A percentile compares a stretch with the other conserved stretches of the same genome.
These are phyloP conservation scores for Fusarium sublunatum DNA, from an alignment of 2,329 filamentous ascomycete genomes.

Conservation along the genomic window DNA sequence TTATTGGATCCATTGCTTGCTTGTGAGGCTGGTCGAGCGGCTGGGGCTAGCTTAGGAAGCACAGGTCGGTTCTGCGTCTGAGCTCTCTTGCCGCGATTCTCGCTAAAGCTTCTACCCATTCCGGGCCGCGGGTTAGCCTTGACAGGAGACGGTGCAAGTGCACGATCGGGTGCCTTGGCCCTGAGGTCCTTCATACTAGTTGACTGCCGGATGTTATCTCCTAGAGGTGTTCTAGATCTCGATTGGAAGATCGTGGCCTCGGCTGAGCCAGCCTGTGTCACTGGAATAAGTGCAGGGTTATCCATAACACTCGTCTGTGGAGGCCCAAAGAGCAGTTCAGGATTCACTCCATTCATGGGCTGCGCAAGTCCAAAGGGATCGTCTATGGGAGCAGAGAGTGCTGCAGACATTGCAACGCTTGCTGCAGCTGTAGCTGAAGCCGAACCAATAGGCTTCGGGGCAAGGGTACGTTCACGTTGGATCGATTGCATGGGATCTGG, in stretches of 20 bases:
- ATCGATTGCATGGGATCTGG: conserved; percentile 53
- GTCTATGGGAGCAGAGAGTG: conserved; percentile 59
- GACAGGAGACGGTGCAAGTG: conserved; percentile 61
- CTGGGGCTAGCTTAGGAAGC: conserved; percentile 62
- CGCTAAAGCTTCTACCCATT: conserved; percentile 66
- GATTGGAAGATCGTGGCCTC: conserved; percentile 45
- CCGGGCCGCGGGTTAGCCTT: conserved; percentile 62
- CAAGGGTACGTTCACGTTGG: conserved; percentile 60
- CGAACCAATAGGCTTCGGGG: conserved; percentile 61
- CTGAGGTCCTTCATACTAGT: conserved; percentile 58
- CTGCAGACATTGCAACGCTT: conserved; percentile 52
- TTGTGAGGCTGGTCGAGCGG: conserved; percentile 53
- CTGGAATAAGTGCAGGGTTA: conserved; percentile 48
- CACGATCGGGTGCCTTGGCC: conserved; percentile 56
- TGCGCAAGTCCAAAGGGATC: conserved; percentile 63
- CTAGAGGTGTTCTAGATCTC: conserved; percentile 44
- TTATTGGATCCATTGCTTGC: conserved; percentile 48
- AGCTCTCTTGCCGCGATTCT: conserved; percentile 60
- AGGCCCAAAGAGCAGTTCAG: conserved; percentile 67
- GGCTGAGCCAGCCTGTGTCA: conserved; percentile 46
- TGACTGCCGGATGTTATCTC: conserved; percentile 58
- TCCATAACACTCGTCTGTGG: conserved; percentile 62
- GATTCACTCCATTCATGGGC: conserved; percentile 65
- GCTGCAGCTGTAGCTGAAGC: conserved; percentile 33
- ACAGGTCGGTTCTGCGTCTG: conserved; percentile 52